These are phyloP conservation scores for Fusarium pilosicola DNA, from an alignment of 2,329 filamentous ascomycete genomes.

Conservation along the genomic window DNA sequence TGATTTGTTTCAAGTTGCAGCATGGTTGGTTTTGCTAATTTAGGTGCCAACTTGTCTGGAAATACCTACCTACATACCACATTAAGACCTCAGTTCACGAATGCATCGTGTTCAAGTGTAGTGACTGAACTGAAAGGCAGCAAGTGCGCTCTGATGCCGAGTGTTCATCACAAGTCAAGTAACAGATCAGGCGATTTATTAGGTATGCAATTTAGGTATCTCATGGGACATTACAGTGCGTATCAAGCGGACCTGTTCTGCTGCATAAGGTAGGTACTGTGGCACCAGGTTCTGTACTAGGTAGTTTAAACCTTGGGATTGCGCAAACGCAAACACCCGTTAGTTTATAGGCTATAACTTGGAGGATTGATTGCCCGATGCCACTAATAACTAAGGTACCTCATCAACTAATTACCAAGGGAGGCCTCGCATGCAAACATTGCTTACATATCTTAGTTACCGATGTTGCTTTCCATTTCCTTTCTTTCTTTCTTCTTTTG, in stretches of 20 bases:
- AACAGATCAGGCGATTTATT: not conserved
- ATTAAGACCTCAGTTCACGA: not conserved
- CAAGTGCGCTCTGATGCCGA: not conserved
- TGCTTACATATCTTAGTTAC: not conserved
- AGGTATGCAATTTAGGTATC: not conserved
- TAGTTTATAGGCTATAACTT: not conserved
- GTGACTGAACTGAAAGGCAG: not conserved
- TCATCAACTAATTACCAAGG: not conserved
- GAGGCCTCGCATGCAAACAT: constrained; percentile 10
- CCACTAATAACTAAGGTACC: not conserved
- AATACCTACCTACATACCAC: not conserved
- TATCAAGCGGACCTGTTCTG: not conserved
- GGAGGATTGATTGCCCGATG: not conserved
- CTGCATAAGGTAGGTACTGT: not conserved
- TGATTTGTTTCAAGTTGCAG: not conserved
- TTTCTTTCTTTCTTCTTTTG: constrained; percentile 7
- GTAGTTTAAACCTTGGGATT: not conserved
- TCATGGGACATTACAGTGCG: not conserved
- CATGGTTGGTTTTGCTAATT: not conserved
- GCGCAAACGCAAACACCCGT: not conserved
- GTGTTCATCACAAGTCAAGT: not conserved
- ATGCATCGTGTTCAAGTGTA: not conserved
- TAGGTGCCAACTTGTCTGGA: not conserved
- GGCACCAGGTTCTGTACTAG: not conserved
- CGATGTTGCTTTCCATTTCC: not conserved